phyloP scores from a whole-genome alignment of 2,329 filamentous ascomycete species.

The Cladophialophora psammophila region DNA sequence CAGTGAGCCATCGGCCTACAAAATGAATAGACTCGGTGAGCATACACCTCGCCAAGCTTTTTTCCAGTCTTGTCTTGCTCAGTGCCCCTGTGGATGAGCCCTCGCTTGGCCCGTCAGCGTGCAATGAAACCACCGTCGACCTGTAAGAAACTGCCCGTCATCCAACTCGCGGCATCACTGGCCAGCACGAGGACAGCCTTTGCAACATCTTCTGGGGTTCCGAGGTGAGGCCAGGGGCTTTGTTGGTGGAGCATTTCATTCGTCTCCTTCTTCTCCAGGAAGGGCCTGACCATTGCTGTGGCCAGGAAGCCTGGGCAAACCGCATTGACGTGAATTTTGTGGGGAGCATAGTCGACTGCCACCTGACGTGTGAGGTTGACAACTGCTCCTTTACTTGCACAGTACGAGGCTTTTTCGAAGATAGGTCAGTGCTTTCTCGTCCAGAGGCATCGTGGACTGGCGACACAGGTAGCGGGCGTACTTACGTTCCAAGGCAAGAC shows the following conservation, averaged over 20 bases:
- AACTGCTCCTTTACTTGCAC: constrained; percentile 57
- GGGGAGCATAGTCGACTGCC: constrained; percentile 51
- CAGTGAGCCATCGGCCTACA: background rate
- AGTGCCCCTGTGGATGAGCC: background rate
- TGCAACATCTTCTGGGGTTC: constrained; percentile 17
- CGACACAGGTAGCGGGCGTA: background rate
- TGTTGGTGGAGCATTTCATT: constrained; percentile 31
- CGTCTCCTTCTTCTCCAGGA: background rate
- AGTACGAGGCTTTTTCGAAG: constrained; percentile 46
- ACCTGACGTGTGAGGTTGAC: constrained; percentile 54
- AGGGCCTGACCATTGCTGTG: constrained; percentile 36
- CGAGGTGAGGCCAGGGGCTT: constrained; percentile 7
- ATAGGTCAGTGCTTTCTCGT: background rate
- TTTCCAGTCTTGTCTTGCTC: background rate
- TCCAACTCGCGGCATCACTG: constrained; percentile 49
- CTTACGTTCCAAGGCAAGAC: constrained; percentile 6
- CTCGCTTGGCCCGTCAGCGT: background rate
- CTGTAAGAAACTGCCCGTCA: constrained; percentile 53
- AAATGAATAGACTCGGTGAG: background rate
- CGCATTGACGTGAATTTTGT: constrained; percentile 52
- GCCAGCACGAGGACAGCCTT: constrained; percentile 11
- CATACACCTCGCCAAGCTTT: background rate
- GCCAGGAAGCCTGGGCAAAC: constrained; percentile 52
- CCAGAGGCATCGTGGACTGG: background rate
- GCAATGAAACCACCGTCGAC: constrained; percentile 56